phyloP scores from a whole-genome alignment of 257 asterid species.

The Thymus mandschuricus region DNA sequence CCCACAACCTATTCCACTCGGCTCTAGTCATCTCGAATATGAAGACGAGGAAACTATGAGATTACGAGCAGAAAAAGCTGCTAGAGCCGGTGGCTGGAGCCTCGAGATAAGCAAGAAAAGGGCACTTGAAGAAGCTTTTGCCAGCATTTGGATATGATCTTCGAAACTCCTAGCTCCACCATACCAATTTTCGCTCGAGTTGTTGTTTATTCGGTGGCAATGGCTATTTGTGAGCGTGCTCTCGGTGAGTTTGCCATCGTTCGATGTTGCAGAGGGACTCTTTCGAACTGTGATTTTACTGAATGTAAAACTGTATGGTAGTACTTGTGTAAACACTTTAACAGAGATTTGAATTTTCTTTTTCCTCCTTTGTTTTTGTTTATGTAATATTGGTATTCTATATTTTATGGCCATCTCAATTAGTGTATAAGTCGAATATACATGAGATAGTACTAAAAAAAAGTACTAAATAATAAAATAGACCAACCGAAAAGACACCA shows the following conservation, averaged over 20 bases:
- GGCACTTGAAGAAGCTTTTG: conserved; percentile 95
- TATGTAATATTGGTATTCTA: neutral
- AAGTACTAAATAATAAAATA: too few species aligned
- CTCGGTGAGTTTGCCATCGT: neutral
- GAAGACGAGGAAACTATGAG: conserved; percentile 82
- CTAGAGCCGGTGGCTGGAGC: conserved; percentile 97
- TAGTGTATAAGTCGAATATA: too few species aligned
- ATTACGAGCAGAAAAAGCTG: conserved; percentile 70
- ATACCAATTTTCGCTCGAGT: conserved; percentile 18
- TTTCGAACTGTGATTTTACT: neutral
- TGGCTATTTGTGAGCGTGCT: neutral
- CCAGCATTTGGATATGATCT: conserved; percentile 82
- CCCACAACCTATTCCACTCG: conserved; percentile 71
- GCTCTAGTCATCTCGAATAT: conserved; percentile 58
- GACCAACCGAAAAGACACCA: too few species aligned
- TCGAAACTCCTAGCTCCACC: conserved; percentile 2
- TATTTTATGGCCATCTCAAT: too few species aligned
- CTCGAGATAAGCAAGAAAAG: conserved; percentile 75
- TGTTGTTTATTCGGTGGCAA: conserved; percentile 1
- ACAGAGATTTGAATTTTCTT: neutral
- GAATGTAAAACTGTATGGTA: neutral
- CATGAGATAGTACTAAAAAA: too few species aligned
- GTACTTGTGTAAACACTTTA: neutral
- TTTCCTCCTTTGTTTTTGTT: neutral
- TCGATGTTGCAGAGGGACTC: neutral